Conservation (phyloP, 352 stramenopile genomes). For the Globisporangium paroecandrum region DNA sequence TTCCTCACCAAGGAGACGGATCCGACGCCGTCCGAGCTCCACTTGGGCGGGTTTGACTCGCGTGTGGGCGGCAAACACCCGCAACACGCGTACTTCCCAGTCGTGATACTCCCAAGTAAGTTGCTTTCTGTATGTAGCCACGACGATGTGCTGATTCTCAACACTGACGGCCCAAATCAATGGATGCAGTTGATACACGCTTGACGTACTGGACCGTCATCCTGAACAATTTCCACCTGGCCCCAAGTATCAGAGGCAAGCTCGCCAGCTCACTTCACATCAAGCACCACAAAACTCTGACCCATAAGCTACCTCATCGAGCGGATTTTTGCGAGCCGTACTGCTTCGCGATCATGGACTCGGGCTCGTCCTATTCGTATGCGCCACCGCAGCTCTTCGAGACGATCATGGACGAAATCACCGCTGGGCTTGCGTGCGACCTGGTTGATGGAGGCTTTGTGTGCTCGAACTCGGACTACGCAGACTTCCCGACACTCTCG, state of each 20-base stretch:
- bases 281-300: background rate
- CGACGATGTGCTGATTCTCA: background rate
- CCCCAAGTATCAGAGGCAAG: conserved; percentile 9
- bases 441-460: conserved; percentile 13
- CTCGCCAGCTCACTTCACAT: background rate
- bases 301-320: background rate
- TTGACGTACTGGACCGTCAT: conserved; percentile 57
- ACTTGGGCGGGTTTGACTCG: conserved; percentile 49
- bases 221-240: conserved; percentile 33
- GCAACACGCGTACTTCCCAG: conserved; percentile 36
- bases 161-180: background rate
- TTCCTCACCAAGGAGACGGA: conserved; percentile 30
- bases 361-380: conserved; percentile 48
- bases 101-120: conserved; percentile 34
- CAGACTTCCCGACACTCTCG: conserved; percentile 44
- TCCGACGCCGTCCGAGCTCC: conserved; percentile 34
- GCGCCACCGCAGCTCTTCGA: conserved; percentile 38
- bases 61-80: conserved; percentile 26
- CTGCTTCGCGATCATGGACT: conserved; percentile 61
- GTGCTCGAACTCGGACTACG: conserved; percentile 27
- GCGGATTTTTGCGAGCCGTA: conserved; percentile 30
- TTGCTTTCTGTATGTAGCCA: background rate
- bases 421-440: conserved; percentile 28
- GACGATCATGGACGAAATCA: conserved; percentile 36
- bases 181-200: conserved; percentile 17